These are phyloP conservation scores for Juglanconis juglandina DNA, from an alignment of 2,329 filamentous ascomycete genomes.

Conservation along the genomic window DNA sequence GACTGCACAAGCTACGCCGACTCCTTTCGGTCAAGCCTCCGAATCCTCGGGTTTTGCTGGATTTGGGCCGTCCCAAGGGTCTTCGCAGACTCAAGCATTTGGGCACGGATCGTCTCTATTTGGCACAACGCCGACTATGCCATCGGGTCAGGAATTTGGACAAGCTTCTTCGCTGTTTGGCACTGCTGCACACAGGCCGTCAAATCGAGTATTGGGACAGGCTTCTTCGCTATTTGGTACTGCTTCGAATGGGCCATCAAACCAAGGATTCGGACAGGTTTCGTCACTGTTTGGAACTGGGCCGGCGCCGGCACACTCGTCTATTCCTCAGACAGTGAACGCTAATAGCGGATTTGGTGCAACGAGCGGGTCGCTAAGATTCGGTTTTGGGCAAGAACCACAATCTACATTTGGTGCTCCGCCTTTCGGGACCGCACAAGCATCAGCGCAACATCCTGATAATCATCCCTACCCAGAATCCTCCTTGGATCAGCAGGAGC, in stretches of 20 bases:
- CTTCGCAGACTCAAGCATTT: background rate
- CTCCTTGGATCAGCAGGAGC: constrained; percentile 7
- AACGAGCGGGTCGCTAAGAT: constrained; percentile 8
- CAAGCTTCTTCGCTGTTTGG: background rate
- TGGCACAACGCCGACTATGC: background rate
- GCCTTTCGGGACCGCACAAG: constrained; percentile 1
- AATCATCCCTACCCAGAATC: constrained; percentile 8
- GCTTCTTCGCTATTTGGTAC: background rate
- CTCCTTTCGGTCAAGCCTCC: background rate
- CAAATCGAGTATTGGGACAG: background rate
- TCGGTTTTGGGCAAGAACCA: constrained; percentile 15
- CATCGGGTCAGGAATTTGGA: background rate
- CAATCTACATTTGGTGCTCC: constrained; percentile 1
- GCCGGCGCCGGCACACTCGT: background rate
- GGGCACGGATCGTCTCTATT: background rate
- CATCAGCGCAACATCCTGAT: background rate
- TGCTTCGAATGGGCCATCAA: background rate
- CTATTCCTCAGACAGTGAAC: background rate
- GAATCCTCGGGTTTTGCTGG: background rate
- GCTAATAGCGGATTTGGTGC: constrained; percentile 3
- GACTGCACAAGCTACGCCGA: background rate
- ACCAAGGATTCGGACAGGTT: background rate
- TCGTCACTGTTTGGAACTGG: background rate
- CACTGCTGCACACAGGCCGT: background rate
- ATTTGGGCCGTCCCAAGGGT: background rate